Evolutionary conservation across 768 basidiomycete genomes (phyloP), one percentile per base, ranked within the genome.

Genomic region (Tylopilus sp.): DNA sequence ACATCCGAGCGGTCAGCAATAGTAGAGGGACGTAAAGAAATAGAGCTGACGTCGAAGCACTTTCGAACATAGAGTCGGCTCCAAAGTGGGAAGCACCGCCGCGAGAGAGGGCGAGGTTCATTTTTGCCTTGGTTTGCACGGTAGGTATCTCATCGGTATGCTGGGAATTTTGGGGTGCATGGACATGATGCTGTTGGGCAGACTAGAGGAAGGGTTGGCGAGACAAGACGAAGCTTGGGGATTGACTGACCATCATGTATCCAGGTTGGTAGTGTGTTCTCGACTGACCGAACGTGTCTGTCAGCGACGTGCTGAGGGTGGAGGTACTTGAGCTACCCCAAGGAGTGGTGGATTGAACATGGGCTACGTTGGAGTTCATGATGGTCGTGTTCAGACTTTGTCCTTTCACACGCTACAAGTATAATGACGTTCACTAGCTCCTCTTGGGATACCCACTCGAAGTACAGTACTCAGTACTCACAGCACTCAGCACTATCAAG

Each of bases 41-140:
- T 17, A 8, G 45, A 40, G 62, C 48, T 4, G 17, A 61, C 68
- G 69, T 58, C 11, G 60, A 53, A 36, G 83, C 75, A 57, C 80
- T 88, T 65, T 88, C 81, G 57, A 91, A 90, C 88, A 91, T 88
- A 20, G 88, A 88, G 55, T 88, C 87, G 72, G 86, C 82, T 2
- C 89, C 89, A 70, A 89, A 90, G 53, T 88, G 86, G 17, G 82
- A 78, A 2, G 82, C 75, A 20, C 82, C 74, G 12, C 82, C 79
- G 49, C 85, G 77, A 18, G 85, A 76, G 17, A 88, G 73, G 6
- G 79, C 78, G 51, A 83, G 79, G 64, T 85, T 90, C 72, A 89
- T 77, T 64, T 91, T 88, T 21, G 88, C 88, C 63, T 91, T 91
- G 1, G 88, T 89, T 53, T 79, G 83, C 15, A 91, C 82, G 12